Evolutionary conservation across 306 rosid species (phyloP), one percentile per base, ranked within the genome.

Genomic region (Delonix regia): DNA sequence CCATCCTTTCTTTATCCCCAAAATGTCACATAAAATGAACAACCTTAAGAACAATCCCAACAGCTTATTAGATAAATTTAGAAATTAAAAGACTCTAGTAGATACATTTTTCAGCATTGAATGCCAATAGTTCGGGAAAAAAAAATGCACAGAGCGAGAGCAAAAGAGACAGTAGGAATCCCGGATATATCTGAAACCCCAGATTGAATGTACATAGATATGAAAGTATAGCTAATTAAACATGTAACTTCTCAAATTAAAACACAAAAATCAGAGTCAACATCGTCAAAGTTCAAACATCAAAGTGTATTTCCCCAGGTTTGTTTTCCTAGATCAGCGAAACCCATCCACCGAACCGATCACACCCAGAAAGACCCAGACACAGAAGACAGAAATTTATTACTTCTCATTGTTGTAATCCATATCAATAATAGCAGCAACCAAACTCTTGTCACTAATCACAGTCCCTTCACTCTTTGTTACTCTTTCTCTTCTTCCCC

Each of bases 391-490:
- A 83, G 73, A 84, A n/a, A n/a, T n/a, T n/a, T n/a, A 66, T 86
- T 87, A 94, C 94, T 88, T 81, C 82, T 85, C 69, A 71, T 72
- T 76, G 76, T 48, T 76, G 83, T 45, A 72, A 72, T 91, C 91
- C 97, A 93, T 93, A 72, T 59, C 10, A 77, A 72, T 45, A 77
- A 72, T 45, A 63, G 80, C 51, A 57, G 34, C 36, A 57, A 12
- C 64, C 25, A 75, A 71, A n/a, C 53, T 25, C 44, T 41, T 38
- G 69, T 34, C 66, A 48, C 47, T 71, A 84, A 81, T 74, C 81
- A 56, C 49, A 77, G 22, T 69, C 41, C 49, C 33, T 77, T 34
- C 62, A 55, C 38, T 55, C 28, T 8, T 34, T 24, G 52, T 53
- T 21, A 6, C 60, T 66, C 33, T 3, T 15, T 0, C 34, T 13